Percentiles rank a stretch among this genome's conserved stretches.
Evolutionary conservation across 2,329 filamentous ascomycete species (phyloP).

Genomic region (Kalmusia sp.): DNA sequence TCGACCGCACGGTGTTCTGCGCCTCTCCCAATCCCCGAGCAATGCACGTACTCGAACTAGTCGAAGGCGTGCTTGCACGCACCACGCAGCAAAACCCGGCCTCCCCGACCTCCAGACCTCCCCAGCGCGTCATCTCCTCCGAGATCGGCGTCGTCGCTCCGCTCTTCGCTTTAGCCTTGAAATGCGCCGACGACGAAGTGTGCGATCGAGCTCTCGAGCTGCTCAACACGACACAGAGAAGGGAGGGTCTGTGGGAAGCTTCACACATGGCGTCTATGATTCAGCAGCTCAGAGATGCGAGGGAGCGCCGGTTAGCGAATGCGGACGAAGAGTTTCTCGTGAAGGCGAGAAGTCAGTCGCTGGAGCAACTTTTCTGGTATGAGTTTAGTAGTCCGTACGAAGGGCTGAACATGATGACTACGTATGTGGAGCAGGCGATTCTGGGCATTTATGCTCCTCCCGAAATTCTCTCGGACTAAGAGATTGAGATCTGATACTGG

Average conservation of each 20-base stretch:
- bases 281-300: neutral
- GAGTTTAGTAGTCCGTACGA: neutral
- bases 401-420: neutral
- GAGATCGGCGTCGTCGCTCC: constrained; percentile 11
- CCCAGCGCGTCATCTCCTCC: constrained; percentile 1
- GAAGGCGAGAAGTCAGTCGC: neutral
- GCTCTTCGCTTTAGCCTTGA: constrained; percentile 8
- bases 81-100: neutral
- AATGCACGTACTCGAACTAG: neutral
- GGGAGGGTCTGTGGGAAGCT: constrained; percentile 9
- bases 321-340: neutral
- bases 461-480: too few relatives aligned
- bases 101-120: neutral
- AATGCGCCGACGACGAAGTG: constrained; percentile 9
- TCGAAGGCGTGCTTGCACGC: constrained; percentile 1
- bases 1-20: neutral
- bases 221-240: neutral
- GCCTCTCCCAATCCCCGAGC: constrained; percentile 9
- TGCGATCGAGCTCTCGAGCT: constrained; percentile 5
- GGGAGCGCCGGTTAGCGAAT: neutral
- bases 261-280: neutral
- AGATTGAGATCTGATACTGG: too few relatives aligned
- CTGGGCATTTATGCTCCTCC: neutral
- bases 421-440: neutral
- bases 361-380: neutral